phyloP scores from a whole-genome alignment of 2,329 filamentous ascomycete genomes.

The Pyricularia grisea region DNA sequence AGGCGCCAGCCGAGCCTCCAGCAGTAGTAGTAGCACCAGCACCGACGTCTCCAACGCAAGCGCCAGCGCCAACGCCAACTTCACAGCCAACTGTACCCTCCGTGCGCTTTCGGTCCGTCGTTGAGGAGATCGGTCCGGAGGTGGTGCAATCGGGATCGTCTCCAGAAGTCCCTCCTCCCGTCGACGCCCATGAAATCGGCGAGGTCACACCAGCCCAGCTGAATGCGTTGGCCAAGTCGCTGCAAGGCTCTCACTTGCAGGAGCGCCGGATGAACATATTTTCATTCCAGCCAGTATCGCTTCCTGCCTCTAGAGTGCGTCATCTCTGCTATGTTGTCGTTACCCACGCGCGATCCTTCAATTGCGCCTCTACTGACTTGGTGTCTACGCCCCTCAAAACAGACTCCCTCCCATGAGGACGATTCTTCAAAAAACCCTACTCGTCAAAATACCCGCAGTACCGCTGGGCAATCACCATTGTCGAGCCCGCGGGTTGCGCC shows the following conservation, averaged over 20 bases:
- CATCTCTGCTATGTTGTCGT: neutral
- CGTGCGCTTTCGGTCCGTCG: constrained; percentile 63
- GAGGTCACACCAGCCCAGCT: constrained; percentile 53
- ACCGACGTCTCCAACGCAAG: neutral
- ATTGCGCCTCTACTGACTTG: neutral
- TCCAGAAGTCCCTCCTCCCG: neutral
- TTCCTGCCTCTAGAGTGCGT: constrained; percentile 75
- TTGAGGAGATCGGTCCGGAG: constrained; percentile 57
- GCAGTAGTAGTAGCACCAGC: neutral
- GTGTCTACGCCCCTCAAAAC: neutral
- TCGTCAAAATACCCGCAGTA: constrained; percentile 53
- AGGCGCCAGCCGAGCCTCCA: neutral
- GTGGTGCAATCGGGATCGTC: constrained; percentile 13
- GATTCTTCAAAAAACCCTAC: constrained; percentile 47
- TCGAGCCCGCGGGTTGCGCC: constrained; percentile 58
- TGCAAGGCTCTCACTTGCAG: constrained; percentile 70
- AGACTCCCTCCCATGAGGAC: constrained; percentile 54
- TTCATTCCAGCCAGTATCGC: constrained; percentile 81
- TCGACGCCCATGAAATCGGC: constrained; percentile 10
- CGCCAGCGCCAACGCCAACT: constrained; percentile 19
- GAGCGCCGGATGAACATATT: constrained; percentile 77
- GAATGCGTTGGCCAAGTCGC: constrained; percentile 58
- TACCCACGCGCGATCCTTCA: neutral
- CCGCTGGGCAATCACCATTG: constrained; percentile 56
- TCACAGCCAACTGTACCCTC: constrained; percentile 17